phyloP scores from a whole-genome alignment of 2,329 filamentous ascomycete species.

The Fusarium camptoceras region DNA sequence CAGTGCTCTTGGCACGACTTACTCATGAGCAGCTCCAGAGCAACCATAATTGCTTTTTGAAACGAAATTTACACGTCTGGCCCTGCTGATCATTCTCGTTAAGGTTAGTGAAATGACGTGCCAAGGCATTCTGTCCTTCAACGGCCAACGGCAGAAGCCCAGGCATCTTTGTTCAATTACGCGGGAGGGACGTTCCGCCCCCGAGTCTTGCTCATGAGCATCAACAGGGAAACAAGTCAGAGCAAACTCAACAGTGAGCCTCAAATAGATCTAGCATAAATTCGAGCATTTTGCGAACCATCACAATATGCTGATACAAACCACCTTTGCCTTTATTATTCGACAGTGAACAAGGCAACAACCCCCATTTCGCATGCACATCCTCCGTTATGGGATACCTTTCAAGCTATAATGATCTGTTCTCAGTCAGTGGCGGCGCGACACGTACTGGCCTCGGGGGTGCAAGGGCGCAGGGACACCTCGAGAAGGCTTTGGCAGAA shows the following conservation, averaged over 20 bases:
- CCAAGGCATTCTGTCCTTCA: neutral
- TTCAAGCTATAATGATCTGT: neutral
- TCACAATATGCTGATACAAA: neutral
- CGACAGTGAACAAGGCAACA: neutral
- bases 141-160: neutral
- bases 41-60: neutral
- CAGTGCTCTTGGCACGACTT: neutral
- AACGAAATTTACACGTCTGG: too few species aligned
- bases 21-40: neutral
- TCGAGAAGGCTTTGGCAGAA: constrained; percentile 14
- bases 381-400: neutral
- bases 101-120: neutral
- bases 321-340: neutral
- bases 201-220: neutral
- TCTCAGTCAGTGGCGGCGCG: constrained; percentile 4
- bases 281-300: neutral
- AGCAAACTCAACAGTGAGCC: neutral
- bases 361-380: neutral
- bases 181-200: neutral
- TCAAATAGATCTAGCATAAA: neutral
- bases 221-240: neutral
- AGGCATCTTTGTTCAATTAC: neutral
- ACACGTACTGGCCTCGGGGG: neutral
- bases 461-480: neutral
- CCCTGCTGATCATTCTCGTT: neutral